These are phyloP conservation scores for Metarhizium robertsii DNA, from an alignment of 2,329 filamentous ascomycete genomes.

Conservation along the genomic window DNA sequence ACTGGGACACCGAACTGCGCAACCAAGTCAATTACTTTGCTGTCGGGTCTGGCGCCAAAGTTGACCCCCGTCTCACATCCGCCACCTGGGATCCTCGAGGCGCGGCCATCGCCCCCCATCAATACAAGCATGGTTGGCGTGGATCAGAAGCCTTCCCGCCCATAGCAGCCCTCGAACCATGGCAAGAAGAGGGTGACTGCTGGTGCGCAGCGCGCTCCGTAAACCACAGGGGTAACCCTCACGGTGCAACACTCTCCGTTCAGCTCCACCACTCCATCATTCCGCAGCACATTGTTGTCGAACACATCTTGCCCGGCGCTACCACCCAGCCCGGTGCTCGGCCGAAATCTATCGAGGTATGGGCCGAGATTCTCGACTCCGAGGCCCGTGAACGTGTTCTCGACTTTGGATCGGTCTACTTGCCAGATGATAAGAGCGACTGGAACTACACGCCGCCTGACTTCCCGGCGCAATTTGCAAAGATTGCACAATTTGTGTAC, in stretches of 20 bases:
- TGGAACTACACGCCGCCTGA: conserved; percentile 20
- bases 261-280: conserved; percentile 48
- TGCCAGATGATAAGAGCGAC: conserved; percentile 21
- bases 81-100: conserved; percentile 35
- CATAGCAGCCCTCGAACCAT: conserved; percentile 50
- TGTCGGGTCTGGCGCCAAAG: conserved; percentile 51
- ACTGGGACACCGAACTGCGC: conserved; percentile 34
- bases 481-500: conserved; percentile 49
- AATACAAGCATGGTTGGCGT: conserved; percentile 11
- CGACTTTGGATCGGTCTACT: conserved; percentile 34
- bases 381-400: conserved; percentile 28
- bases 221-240: conserved; percentile 31
- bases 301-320: conserved; percentile 57
- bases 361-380: conserved; percentile 47
- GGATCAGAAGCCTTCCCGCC: conserved; percentile 23
- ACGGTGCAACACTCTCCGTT: conserved; percentile 57
- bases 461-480: conserved; percentile 36
- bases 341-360: conserved; percentile 62
- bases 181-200: conserved; percentile 76
- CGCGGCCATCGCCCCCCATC: conserved; percentile 7
- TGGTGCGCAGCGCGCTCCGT: conserved; percentile 60
- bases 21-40: conserved; percentile 67
- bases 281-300: conserved; percentile 61
- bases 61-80: conserved; percentile 54
- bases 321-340: conserved; percentile 53